A percentile compares a stretch with the other conserved stretches of the same genome.
These are phyloP conservation scores for Sporothrix globosa DNA, from an alignment of 2,329 filamentous ascomycete genomes.

Conservation along the genomic window DNA sequence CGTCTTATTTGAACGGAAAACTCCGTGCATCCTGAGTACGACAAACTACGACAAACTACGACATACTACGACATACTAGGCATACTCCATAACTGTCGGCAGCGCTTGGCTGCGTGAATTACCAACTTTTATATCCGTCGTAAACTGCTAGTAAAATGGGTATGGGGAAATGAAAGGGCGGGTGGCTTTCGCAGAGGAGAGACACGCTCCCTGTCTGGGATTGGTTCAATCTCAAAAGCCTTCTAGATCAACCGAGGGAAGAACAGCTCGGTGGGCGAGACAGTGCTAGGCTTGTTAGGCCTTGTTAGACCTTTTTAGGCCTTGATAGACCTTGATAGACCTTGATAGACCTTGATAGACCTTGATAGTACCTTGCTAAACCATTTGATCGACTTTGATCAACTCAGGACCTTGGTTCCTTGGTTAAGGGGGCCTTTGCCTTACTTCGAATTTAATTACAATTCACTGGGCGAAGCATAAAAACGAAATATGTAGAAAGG, in stretches of 20 bases:
- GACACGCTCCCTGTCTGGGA: not conserved
- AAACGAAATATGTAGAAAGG: not conserved
- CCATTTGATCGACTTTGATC: no score
- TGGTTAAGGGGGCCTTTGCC: no score
- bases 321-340: no score
- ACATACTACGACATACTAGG: no score
- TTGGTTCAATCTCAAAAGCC: not conserved
- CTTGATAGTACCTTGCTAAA: no score
- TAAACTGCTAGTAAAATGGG: not conserved
- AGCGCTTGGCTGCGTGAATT: not conserved
- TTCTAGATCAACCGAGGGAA: not conserved
- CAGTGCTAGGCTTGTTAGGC: not conserved
- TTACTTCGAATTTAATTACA: not conserved
- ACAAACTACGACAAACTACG: no score
- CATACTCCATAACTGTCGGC: not conserved
- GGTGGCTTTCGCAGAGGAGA: not conserved
- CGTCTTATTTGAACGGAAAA: no score
- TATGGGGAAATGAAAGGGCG: conserved; percentile 6
- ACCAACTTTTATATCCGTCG: no score
- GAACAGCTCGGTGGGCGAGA: not conserved
- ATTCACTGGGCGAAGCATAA: not conserved
- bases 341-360: no score
- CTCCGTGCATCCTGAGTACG: no score
- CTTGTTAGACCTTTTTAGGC: no score
- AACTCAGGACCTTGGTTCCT: no score